Evolutionary conservation across 2,329 filamentous ascomycete species (phyloP), one percentile per base, ranked within the genome.

Genomic region (Stachybotrys echinatus): DNA sequence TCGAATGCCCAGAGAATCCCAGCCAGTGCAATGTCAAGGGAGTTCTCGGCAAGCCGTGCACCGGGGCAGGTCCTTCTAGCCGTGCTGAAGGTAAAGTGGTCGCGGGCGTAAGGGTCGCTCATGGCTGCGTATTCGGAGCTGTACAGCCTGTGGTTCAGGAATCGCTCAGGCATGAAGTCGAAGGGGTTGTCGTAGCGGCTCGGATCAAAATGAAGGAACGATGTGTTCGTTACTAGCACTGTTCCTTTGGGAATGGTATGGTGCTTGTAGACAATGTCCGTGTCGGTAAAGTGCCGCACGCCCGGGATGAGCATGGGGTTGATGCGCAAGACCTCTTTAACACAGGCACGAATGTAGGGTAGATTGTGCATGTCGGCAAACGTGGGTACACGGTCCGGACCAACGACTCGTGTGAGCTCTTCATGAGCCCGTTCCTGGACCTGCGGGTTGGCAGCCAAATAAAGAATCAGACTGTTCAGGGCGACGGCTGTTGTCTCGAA

Each of bases 291-390:
- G 23, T 54, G 53, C 0, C 50, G 46, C 8, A 48, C 42, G 37
- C 47, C 50, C n/a, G 45, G 39, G 7, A 27, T 52, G 3, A 50
- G 70, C 1, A 80, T 73, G 0, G 79, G 76, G 5, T 78, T 69
- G 77, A 80, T 82, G 3, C 80, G 71, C 12, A 82, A 62, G 2
- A 75, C 70, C 53, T 85, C 81, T 52, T 81, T 81, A 18, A 81
- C 70, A 12, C 80, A 67, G 2, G 75, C 75, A 19, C 72, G 68
- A 27, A 82, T 59, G 55, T 83, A 84, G 0, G 79, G 78, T 8
- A 84, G 58, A 4, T 65, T 61, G 0, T 67, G 61, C 20, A 70
- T 67, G 55, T 83, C 79, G 27, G 74, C 69, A 59, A 73, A 75
- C 18, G 59, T 62, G 0, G 79, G 79, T 8, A 72, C 67, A 3